phyloP scores from a whole-genome alignment of 1,284 basidiomycete species.

The Coniferiporia sulphurascens region DNA sequence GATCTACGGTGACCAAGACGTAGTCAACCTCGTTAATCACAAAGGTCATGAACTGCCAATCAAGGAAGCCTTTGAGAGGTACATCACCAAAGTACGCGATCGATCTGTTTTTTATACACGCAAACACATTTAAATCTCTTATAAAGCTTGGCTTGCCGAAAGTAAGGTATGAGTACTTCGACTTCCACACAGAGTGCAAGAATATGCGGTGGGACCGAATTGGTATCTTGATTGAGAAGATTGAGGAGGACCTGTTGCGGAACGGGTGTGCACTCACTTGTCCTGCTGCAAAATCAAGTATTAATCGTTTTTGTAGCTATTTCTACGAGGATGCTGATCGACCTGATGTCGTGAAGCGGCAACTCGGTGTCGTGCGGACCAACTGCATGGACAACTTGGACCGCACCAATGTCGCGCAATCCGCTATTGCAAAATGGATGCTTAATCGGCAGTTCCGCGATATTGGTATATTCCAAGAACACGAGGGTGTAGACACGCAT shows the following conservation, averaged over 20 bases:
- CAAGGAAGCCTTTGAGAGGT: constrained; percentile 92
- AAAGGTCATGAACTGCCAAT: constrained; percentile 93
- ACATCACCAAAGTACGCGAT: constrained; percentile 53
- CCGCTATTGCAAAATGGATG: constrained; percentile 80
- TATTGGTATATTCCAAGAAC: constrained; percentile 64
- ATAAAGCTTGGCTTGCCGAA: constrained; percentile 54
- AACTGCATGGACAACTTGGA: constrained; percentile 98
- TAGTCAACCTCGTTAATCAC: constrained; percentile 95
- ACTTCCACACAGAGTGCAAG: constrained; percentile 96
- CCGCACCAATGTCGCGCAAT: constrained; percentile 95
- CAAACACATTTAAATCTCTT: constrained; percentile 7
- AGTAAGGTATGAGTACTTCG: constrained; percentile 93
- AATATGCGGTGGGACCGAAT: constrained; percentile 96
- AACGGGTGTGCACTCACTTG: constrained; percentile 63
- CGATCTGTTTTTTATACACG: background rate
- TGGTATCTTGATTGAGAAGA: constrained; percentile 72
- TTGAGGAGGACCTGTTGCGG: constrained; percentile 68
- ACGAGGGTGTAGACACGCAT: constrained; percentile 74
- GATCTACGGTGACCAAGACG: constrained; percentile 75
- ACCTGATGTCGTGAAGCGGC: constrained; percentile 46
- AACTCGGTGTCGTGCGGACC: constrained; percentile 70
- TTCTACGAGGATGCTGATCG: constrained; percentile 58
- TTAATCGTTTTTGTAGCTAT: constrained; percentile 45
- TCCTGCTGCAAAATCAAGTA: background rate
- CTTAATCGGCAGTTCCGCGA: constrained; percentile 76